phyloP scores from a whole-genome alignment of 2,329 filamentous ascomycete species.

The Calonectria fujianensis region DNA sequence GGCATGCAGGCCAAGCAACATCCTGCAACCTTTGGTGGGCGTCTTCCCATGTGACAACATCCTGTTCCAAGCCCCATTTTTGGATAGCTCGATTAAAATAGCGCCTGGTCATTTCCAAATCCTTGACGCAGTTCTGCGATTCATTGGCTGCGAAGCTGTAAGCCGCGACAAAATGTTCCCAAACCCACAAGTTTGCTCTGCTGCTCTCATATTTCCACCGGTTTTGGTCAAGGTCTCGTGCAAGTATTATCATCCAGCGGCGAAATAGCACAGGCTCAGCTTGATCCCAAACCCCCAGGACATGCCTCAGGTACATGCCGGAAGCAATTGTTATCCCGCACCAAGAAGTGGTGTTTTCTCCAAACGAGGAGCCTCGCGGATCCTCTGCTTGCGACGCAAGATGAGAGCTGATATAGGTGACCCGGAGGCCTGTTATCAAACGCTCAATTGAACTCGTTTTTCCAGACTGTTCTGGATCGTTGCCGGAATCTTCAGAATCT shows the following conservation, averaged over 20 bases:
- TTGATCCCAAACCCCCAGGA: neutral
- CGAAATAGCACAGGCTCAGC: neutral
- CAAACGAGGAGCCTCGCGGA: no score
- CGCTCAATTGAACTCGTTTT: neutral
- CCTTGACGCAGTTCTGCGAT: neutral
- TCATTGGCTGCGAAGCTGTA: neutral
- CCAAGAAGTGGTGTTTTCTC: constrained; percentile 5
- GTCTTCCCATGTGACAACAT: neutral
- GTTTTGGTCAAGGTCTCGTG: neutral
- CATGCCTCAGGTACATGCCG: constrained; percentile 2
- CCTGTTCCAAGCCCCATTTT: neutral
- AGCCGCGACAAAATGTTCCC: constrained; percentile 16
- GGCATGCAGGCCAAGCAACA: neutral
- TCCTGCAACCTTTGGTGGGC: neutral
- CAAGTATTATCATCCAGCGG: constrained; percentile 14
- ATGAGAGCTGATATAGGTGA: neutral
- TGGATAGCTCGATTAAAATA: constrained; percentile 2
- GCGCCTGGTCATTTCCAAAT: neutral
- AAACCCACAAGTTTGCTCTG: neutral
- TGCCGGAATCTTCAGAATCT: neutral
- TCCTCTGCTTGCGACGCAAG: neutral
- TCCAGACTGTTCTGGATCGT: neutral
- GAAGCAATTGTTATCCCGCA: constrained; percentile 6
- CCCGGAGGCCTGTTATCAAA: constrained; percentile 3
- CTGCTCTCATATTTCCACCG: neutral